Evolutionary conservation across 2,329 filamentous ascomycete genomes (phyloP).

Genomic region (Fusarium dimerum): DNA sequence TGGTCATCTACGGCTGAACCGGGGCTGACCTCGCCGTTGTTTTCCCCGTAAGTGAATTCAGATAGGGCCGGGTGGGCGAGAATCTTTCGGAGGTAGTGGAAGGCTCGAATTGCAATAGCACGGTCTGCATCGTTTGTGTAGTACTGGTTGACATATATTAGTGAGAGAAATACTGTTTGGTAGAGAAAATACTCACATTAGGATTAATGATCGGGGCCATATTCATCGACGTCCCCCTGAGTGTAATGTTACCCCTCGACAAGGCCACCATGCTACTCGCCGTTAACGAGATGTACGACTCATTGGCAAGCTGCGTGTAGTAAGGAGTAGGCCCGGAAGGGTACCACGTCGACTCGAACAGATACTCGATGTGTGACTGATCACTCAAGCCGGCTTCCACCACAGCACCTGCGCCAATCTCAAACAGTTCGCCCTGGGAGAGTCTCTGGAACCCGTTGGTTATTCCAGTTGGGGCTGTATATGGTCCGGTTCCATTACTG

Average conservation of each 20-base stretch:
- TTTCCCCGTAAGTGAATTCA: constrained; percentile 23
- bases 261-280: too few relatives aligned
- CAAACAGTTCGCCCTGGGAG: constrained; percentile 14
- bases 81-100: constrained; percentile 35
- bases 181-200: neutral
- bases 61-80: constrained; percentile 27
- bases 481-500: constrained; percentile 20
- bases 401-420: constrained; percentile 23
- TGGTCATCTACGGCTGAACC: constrained; percentile 20
- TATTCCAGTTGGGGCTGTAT: constrained; percentile 27
- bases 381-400: constrained; percentile 20
- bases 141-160: constrained; percentile 16
- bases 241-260: neutral
- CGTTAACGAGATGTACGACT: constrained; percentile 25
- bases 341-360: constrained; percentile 31
- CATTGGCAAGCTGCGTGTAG: constrained; percentile 25
- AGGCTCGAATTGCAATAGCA: constrained; percentile 33
- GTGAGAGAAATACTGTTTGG: neutral
- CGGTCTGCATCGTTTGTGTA: constrained; percentile 31
- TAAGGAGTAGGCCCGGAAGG: constrained; percentile 29
- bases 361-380: constrained; percentile 30
- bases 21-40: constrained; percentile 27
- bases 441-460: constrained; percentile 28
- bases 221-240: constrained; percentile 17
- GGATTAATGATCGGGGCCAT: constrained; percentile 26